A percentile compares a stretch with the other conserved stretches of the same genome.
Conservation (phyloP, 2,329 filamentous ascomycete species). For the Aspergillus glaucus region DNA sequence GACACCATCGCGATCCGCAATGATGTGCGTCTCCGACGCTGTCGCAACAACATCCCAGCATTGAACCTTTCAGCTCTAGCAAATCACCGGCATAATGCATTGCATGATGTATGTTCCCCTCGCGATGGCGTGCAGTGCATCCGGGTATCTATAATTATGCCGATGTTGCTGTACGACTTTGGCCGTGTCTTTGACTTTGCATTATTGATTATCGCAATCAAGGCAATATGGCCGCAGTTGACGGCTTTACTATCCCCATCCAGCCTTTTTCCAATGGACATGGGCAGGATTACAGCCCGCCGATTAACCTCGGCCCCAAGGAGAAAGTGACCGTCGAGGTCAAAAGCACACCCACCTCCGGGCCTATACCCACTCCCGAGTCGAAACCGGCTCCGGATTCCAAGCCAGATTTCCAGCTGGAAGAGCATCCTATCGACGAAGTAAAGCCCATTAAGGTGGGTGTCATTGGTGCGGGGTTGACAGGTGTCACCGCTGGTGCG, state of each 20-base stretch:
- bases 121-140: constrained; percentile 2
- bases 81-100: background rate
- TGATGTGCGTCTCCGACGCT: constrained; percentile 15
- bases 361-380: too few species aligned
- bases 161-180: too few species aligned
- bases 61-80: background rate
- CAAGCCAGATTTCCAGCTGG: constrained; percentile 26
- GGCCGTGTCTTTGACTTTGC: background rate
- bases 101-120: background rate
- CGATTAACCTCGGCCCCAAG: background rate
- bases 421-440: constrained; percentile 45
- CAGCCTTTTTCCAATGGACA: background rate
- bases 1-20: constrained; percentile 15
- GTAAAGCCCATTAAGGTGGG: constrained; percentile 48
- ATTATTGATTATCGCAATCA: background rate
- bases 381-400: background rate
- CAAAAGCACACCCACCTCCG: constrained; percentile 1
- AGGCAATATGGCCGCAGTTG: background rate
- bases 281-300: background rate
- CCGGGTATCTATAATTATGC: background rate
- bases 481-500: constrained; percentile 59
- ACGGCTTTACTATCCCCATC: background rate
- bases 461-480: constrained; percentile 59
- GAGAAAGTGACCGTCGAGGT: constrained; percentile 5
- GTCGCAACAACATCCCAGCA: constrained; percentile 1